phyloP scores from a whole-genome alignment of 257 asterid species.

The Mentha longifolia region DNA sequence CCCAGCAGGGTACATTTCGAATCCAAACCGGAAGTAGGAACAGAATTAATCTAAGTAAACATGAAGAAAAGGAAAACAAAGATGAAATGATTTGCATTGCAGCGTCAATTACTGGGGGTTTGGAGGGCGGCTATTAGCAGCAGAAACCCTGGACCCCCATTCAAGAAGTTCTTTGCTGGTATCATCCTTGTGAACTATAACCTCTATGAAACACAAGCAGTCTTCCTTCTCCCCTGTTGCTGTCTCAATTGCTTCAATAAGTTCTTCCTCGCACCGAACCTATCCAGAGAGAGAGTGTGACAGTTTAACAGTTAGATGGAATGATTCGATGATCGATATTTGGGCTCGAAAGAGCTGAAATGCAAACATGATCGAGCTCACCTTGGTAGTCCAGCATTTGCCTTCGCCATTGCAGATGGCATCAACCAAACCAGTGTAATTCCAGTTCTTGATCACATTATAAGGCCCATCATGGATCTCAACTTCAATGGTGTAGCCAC shows the following conservation, averaged over 20 bases:
- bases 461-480: slow-evolving; percentile 81
- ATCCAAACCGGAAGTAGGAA: neutral
- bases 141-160: slow-evolving; percentile 80
- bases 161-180: slow-evolving; percentile 76
- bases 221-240: slow-evolving; percentile 60
- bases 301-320: too few species aligned
- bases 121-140: slow-evolving; percentile 73
- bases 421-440: slow-evolving; percentile 64
- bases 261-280: slow-evolving; percentile 67
- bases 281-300: neutral
- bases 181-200: slow-evolving; percentile 68
- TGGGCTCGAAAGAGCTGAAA: neutral
- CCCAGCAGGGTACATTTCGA: neutral
- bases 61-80: too few species aligned
- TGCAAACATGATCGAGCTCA: neutral
- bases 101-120: slow-evolving; percentile 52
- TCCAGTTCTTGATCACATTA: slow-evolving; percentile 79
- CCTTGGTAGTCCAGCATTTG: slow-evolving; percentile 77
- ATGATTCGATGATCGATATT: too few species aligned
- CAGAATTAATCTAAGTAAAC: neutral
- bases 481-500: slow-evolving; percentile 76
- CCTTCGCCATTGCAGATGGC: slow-evolving; percentile 71
- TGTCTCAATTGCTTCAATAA: slow-evolving; percentile 49
- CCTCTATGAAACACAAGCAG: slow-evolving; percentile 71
- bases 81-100: too few species aligned